Conservation (phyloP, 1,284 basidiomycete species). For the Moesziomyces antarcticus region DNA sequence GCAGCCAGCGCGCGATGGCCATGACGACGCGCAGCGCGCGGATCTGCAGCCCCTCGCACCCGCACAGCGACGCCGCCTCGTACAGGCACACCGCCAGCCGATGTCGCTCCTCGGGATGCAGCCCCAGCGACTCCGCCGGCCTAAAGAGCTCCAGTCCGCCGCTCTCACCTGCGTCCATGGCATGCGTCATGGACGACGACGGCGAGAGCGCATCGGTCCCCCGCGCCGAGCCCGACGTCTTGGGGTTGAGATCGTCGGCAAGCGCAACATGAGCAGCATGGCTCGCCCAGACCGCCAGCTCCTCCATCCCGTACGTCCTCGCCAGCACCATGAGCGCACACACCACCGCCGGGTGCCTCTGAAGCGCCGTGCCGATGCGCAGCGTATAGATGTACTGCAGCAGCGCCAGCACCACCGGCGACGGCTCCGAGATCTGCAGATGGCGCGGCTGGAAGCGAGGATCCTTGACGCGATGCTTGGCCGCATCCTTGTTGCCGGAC, state of each 20-base stretch:
- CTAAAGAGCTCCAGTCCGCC: constrained; percentile 56
- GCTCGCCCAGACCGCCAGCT: constrained; percentile 81
- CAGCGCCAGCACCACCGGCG: constrained; percentile 85
- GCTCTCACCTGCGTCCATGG: constrained; percentile 25
- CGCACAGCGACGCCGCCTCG: constrained; percentile 90
- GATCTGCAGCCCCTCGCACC: constrained; percentile 86
- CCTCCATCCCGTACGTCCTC: constrained; percentile 81
- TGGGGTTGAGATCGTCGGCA: constrained; percentile 50
- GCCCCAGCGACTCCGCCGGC: constrained; percentile 45
- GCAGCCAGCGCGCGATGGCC: constrained; percentile 52
- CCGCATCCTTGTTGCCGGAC: constrained; percentile 10
- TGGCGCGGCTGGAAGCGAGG: constrained; percentile 81
- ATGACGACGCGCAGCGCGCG: constrained; percentile 70
- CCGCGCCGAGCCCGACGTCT: constrained; percentile 17
- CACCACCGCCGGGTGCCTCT: constrained; percentile 87
- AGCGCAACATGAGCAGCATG: constrained; percentile 82
- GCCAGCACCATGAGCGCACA: constrained; percentile 86
- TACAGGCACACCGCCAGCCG: constrained; percentile 89
- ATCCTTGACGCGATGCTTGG: constrained; percentile 69
- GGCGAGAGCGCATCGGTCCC: constrained; percentile 25
- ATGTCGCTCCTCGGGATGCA: constrained; percentile 74
- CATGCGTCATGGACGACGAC: constrained; percentile 23
- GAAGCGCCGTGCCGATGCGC: constrained; percentile 84
- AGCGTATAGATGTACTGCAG: constrained; percentile 92
- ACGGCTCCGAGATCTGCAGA: constrained; percentile 86